Evolutionary conservation across 495 filamentous ascomycete species (phyloP).

Genomic region (Penicilliopsis zonata): DNA sequence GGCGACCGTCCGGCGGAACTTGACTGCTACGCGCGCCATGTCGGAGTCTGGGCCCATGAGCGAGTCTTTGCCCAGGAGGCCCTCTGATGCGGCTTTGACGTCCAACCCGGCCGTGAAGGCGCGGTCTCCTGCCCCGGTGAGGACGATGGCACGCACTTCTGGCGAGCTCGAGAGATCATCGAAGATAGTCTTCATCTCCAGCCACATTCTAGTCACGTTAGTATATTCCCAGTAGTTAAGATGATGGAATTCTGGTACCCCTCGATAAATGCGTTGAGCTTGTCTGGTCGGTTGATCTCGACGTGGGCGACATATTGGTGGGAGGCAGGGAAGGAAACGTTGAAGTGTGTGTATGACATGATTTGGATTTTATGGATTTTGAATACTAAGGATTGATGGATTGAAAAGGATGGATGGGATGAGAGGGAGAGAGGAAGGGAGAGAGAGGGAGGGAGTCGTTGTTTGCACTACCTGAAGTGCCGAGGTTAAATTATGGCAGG

Average conservation of each 20-base stretch:
- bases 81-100: constrained; percentile 49
- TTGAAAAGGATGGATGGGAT: too few species aligned
- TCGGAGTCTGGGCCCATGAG: constrained; percentile 29
- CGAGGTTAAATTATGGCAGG: too few species aligned
- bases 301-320: constrained; percentile 71
- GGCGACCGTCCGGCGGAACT: constrained; percentile 52
- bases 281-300: constrained; percentile 81
- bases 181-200: constrained; percentile 66
- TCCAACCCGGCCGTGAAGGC: constrained; percentile 81
- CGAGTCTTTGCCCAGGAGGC: constrained; percentile 8
- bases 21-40: constrained; percentile 52
- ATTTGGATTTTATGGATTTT: too few species aligned
- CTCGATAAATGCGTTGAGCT: constrained; percentile 84
- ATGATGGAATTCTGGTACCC: constrained; percentile 25
- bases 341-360: constrained; percentile 65
- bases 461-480: too few species aligned
- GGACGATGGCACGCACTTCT: constrained; percentile 62
- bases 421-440: too few species aligned
- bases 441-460: too few species aligned
- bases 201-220: constrained; percentile 63
- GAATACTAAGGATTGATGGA: too few species aligned
- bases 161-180: constrained; percentile 57
- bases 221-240: not conserved
- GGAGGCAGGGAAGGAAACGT: constrained; percentile 54
- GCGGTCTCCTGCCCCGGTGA: constrained; percentile 70